Base-by-base conservation (phyloP, 352 stramenopile species). In the Aphanomyces astaci region DNA sequence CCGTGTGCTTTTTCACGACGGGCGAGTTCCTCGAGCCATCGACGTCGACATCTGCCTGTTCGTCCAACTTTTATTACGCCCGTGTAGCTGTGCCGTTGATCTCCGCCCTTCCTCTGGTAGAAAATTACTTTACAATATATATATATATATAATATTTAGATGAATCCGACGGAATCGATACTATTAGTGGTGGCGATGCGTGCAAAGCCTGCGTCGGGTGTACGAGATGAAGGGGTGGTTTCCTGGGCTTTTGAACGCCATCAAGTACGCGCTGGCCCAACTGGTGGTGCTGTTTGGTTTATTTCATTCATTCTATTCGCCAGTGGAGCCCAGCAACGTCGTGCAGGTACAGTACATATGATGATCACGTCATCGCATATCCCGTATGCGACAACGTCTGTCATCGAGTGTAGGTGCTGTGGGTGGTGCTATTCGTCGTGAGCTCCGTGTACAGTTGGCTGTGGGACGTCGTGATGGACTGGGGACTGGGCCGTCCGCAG, bases 211-310 rank as follows among this genome's bases (percentile, higher is more conserved):
- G 22, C 86, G 95, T 33, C 84, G 94, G 60, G 96, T 97, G 63
- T 83, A 96, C 53, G 95, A 98, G 77, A 97, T 93, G 22, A 83
- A 93, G 60, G 92, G 94, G 54, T 95, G 96, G 76, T 97, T 94
- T 76, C 96, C 96, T 2, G 94, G 98, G 69, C 78, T 99, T 13
- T 84, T 93, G 1, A 99, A 98, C 73, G 92, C 90, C n/a, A 87
- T 92, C 71, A 99, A 98, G 76, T 98, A 98, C 76, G 85, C 85
- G 4, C 74, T 96, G 0, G 81, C 88, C 3, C 87, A 95, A 51
- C 77, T 93, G 25, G 82, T 96, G 0, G 76, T 84, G 40, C 78
- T 96, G 10, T 94, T 95, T 63, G 88, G 85, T 0, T 66, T 94
- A 27, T 92, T 95, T 62, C 88, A 95, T 54, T 87, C 88, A 33